Percentiles rank a stretch among this genome's conserved stretches.
phyloP scores from a whole-genome alignment of 352 stramenopile genomes.

The Blastocystis sp. region DNA sequence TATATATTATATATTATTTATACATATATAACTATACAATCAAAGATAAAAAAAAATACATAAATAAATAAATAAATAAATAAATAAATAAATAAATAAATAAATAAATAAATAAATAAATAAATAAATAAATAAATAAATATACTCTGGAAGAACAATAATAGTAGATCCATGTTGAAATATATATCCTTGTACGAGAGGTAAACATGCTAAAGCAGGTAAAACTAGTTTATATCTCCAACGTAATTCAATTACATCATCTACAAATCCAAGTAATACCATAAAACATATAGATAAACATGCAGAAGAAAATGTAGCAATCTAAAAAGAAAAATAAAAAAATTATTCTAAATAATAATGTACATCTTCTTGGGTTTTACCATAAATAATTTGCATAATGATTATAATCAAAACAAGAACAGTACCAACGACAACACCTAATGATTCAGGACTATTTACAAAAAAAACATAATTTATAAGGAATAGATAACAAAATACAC shows the following conservation, averaged over 20 bases:
- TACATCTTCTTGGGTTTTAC: not conserved
- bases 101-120: too few species aligned
- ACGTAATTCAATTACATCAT: slow-evolving; percentile 84
- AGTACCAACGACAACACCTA: slow-evolving; percentile 47
- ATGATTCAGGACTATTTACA: slow-evolving; percentile 50
- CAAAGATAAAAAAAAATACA: too few species aligned
- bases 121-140: not conserved
- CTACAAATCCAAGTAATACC: slow-evolving; percentile 66
- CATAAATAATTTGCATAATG: slow-evolving; percentile 5
- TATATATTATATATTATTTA: too few species aligned
- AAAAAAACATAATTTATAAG: not conserved
- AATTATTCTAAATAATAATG: not conserved
- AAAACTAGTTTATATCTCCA: slow-evolving; percentile 86
- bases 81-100: too few species aligned
- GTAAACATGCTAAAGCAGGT: slow-evolving; percentile 76
- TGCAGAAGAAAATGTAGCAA: slow-evolving; percentile 48
- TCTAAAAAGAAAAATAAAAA: slow-evolving; percentile 31
- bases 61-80: too few species aligned
- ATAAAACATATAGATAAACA: slow-evolving; percentile 61
- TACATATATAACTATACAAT: too few species aligned
- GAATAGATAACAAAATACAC: slow-evolving; percentile 42
- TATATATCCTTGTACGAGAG: slow-evolving; percentile 48
- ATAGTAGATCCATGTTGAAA: slow-evolving; percentile 4
- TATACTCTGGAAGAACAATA: slow-evolving; percentile 1
- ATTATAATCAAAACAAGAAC: slow-evolving; percentile 20